Evolutionary conservation across 139 green algal genomes (phyloP).

Genomic region (Chlorella vulgaris): DNA sequence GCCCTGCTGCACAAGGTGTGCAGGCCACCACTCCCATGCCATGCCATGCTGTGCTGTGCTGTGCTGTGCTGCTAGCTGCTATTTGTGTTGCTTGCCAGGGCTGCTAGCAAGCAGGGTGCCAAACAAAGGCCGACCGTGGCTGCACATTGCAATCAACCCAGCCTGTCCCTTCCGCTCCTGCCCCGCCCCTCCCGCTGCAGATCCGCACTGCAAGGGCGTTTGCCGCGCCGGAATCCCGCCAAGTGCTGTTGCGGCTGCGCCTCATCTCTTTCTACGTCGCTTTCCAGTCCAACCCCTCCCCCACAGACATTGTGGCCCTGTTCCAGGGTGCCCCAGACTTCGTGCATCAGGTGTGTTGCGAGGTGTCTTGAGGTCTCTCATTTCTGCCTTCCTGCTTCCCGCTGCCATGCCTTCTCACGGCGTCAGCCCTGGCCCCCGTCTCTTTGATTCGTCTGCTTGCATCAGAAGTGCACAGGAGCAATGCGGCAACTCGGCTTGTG

Average conservation of each 20-base stretch:
- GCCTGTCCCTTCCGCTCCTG: too few species aligned
- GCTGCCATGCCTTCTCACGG: neutral
- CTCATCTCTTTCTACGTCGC: slow-evolving; percentile 84
- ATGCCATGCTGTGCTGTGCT: neutral
- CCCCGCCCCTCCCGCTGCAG: too few species aligned
- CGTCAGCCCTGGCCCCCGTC: too few species aligned
- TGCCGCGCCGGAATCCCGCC: slow-evolving; percentile 32
- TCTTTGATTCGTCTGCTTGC: too few species aligned
- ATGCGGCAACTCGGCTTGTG: too few species aligned
- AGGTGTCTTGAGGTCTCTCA: neutral
- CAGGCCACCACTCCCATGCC: neutral
- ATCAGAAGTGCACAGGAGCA: too few species aligned
- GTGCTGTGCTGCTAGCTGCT: too few species aligned
- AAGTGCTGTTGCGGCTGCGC: slow-evolving; percentile 61
- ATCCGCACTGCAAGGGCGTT: slow-evolving; percentile 68
- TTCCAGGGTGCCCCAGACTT: slow-evolving; percentile 77
- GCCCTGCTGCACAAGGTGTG: slow-evolving; percentile 68
- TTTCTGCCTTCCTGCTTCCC: neutral
- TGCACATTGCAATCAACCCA: too few species aligned
- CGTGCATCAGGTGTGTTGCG: slow-evolving; percentile 40
- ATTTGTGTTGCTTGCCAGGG: too few species aligned
- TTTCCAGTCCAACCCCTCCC: slow-evolving; percentile 68
- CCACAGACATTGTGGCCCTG: slow-evolving; percentile 65
- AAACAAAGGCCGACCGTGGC: too few species aligned
- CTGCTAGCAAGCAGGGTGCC: too few species aligned